These are phyloP conservation scores for Nepenthes mirabilis DNA, from an alignment of 148 eudicot species.

Conservation along the genomic window DNA sequence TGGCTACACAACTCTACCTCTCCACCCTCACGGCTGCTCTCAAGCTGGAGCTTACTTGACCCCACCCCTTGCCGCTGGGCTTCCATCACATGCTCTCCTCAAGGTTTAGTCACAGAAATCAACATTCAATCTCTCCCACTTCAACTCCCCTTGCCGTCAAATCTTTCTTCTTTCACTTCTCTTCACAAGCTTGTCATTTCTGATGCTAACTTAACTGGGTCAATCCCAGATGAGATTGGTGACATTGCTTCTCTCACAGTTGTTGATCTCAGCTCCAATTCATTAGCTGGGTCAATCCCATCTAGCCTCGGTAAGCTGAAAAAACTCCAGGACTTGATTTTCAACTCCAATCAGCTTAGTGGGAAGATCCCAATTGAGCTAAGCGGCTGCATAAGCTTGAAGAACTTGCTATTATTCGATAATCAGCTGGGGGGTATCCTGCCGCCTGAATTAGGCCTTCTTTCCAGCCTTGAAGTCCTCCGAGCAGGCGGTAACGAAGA, in stretches of 20 bases:
- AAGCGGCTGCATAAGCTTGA: constrained; percentile 23
- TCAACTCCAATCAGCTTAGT: constrained; percentile 48
- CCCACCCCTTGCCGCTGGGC: constrained; percentile 42
- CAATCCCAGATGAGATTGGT: constrained; percentile 37
- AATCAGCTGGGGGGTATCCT: constrained; percentile 30
- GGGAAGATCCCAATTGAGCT: constrained; percentile 37
- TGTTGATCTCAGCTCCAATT: constrained; percentile 40
- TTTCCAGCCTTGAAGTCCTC: constrained; percentile 20
- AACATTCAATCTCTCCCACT: constrained; percentile 26
- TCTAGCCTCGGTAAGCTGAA: constrained; percentile 25
- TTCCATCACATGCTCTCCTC: constrained; percentile 20
- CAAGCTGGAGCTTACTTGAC: constrained; percentile 29
- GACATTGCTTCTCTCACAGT: constrained; percentile 12
- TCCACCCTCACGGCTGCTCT: constrained; percentile 17
- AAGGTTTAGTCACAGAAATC: constrained; percentile 26
- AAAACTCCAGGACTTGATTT: constrained; percentile 27
- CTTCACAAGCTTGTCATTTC: constrained; percentile 28
- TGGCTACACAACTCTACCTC: constrained; percentile 23
- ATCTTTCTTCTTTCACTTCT: constrained; percentile 24
- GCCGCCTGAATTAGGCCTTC: constrained; percentile 30
- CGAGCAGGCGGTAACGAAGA: constrained; percentile 49
- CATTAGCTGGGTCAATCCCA: constrained; percentile 37
- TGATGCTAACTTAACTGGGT: constrained; percentile 38
- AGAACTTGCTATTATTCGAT: constrained; percentile 29
- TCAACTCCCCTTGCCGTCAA: constrained; percentile 27